Evolutionary conservation across 768 basidiomycete species (phyloP).

Genomic region (Boletus huronensis): DNA sequence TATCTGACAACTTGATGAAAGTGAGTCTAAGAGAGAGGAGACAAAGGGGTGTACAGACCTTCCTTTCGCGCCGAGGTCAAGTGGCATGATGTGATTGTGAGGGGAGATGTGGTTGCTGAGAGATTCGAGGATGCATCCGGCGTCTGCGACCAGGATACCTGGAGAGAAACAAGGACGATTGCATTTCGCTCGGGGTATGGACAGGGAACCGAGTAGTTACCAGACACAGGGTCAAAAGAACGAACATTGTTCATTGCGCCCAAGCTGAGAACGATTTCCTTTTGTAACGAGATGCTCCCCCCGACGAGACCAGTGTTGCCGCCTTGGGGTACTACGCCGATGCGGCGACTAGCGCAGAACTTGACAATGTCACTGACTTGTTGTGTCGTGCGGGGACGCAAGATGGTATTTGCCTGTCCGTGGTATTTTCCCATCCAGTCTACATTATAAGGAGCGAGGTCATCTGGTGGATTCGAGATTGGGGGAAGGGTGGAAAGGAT

Average conservation of each 20-base stretch:
- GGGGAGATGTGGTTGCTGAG: conserved; percentile 84
- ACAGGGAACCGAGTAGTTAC: conserved; percentile 35
- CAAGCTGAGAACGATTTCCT: conserved; percentile 85
- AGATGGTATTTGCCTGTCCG: conserved; percentile 78
- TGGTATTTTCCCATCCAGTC: conserved; percentile 98
- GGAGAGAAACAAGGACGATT: conserved; percentile 6
- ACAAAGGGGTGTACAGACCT: conserved; percentile 49
- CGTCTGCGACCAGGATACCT: conserved; percentile 92
- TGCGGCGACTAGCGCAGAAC: conserved; percentile 76
- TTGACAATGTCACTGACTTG: conserved; percentile 88
- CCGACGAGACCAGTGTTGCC: conserved; percentile 98
- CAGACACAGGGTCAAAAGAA: conserved; percentile 80
- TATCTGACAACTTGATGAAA: conserved; percentile 77
- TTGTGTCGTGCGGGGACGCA: conserved; percentile 83
- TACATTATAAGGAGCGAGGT: conserved; percentile 75
- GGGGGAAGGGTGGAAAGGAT: conserved; percentile 68
- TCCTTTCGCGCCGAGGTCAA: conserved; percentile 94
- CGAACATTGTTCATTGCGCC: conserved; percentile 79
- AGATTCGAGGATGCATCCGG: conserved; percentile 88
- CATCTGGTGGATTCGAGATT: conserved; percentile 44
- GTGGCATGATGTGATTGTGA: conserved; percentile 92
- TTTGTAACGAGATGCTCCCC: conserved; percentile 82
- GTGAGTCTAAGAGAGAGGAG: conserved; percentile 3
- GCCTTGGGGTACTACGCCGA: conserved; percentile 95
- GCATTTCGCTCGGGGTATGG: conserved; percentile 4